Evolutionary conservation across 331 rosid species (phyloP).

Genomic region (Arachis monticola): DNA sequence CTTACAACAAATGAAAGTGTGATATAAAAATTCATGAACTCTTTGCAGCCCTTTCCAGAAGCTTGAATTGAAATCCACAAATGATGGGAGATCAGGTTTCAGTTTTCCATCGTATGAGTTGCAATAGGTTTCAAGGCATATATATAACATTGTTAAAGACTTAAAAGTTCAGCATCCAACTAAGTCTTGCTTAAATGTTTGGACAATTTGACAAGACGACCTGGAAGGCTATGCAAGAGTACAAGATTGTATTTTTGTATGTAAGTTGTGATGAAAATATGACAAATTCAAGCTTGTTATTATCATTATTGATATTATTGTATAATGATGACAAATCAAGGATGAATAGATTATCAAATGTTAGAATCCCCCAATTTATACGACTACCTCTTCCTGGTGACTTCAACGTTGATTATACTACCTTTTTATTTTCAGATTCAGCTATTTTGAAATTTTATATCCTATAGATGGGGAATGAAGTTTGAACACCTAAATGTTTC

Average conservation of each 20-base stretch:
- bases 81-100: conserved; percentile 84
- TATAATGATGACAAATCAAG: conserved; percentile 4
- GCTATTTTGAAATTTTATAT: too few relatives aligned
- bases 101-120: conserved; percentile 85
- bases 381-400: too few relatives aligned
- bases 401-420: too few relatives aligned
- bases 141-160: not conserved
- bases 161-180: not conserved
- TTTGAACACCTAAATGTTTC: too few relatives aligned
- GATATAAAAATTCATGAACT: conserved; percentile 36
- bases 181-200: conserved; percentile 18
- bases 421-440: too few relatives aligned
- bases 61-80: conserved; percentile 87
- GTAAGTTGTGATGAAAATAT: conserved; percentile 5
- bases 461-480: too few relatives aligned
- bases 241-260: conserved; percentile 28
- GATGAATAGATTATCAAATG: not conserved
- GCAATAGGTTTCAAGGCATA: conserved; percentile 43
- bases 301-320: not conserved
- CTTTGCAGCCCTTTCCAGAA: conserved; percentile 93
- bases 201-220: not conserved
- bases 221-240: not conserved
- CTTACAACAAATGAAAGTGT: conserved; percentile 16
- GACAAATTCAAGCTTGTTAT: not conserved
- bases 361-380: too few relatives aligned